A percentile compares a stretch with the other conserved stretches of the same genome.
Evolutionary conservation across 1,284 basidiomycete species (phyloP).

Genomic region (Afroboletus lepidellus): DNA sequence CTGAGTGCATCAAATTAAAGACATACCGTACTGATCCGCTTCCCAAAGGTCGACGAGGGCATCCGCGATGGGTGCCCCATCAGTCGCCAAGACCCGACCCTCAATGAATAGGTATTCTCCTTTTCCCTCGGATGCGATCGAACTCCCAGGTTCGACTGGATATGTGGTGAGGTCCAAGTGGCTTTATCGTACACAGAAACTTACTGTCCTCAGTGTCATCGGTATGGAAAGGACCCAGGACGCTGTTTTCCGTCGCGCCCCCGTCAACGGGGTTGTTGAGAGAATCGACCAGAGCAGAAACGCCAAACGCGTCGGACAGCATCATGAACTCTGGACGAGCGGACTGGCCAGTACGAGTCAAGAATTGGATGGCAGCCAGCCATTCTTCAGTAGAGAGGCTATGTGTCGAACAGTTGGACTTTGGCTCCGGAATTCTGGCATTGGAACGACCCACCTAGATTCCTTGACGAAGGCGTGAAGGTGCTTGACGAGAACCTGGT

Average conservation of each 20-base stretch:
- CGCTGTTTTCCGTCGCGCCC: conserved; percentile 70
- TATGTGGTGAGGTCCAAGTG: not conserved
- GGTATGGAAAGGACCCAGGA: conserved; percentile 84
- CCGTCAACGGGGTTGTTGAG: conserved; percentile 72
- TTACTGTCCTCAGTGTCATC: conserved; percentile 74
- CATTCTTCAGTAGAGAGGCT: conserved; percentile 82
- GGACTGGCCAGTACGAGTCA: conserved; percentile 72
- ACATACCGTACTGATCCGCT: conserved; percentile 66
- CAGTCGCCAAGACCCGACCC: conserved; percentile 62
- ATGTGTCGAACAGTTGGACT: conserved; percentile 1
- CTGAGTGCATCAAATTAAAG: not conserved
- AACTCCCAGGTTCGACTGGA: conserved; percentile 56
- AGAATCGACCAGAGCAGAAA: conserved; percentile 76
- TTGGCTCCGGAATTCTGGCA: not conserved
- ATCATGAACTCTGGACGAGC: conserved; percentile 84
- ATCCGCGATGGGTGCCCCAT: conserved; percentile 65
- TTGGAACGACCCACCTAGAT: conserved; percentile 43
- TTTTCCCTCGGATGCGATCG: conserved; percentile 78
- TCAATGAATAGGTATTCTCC: conserved; percentile 81
- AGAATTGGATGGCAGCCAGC: conserved; percentile 76
- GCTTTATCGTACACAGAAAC: conserved; percentile 22
- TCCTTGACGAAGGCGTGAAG: conserved; percentile 73
- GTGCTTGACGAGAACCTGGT: conserved; percentile 54
- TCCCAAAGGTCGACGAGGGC: conserved; percentile 85
- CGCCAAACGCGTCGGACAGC: conserved; percentile 75